A percentile compares a stretch with the other conserved stretches of the same genome.
phyloP scores from a whole-genome alignment of 371 early-diverging fungal genomes.

The Zopfochytrium polystomum region DNA sequence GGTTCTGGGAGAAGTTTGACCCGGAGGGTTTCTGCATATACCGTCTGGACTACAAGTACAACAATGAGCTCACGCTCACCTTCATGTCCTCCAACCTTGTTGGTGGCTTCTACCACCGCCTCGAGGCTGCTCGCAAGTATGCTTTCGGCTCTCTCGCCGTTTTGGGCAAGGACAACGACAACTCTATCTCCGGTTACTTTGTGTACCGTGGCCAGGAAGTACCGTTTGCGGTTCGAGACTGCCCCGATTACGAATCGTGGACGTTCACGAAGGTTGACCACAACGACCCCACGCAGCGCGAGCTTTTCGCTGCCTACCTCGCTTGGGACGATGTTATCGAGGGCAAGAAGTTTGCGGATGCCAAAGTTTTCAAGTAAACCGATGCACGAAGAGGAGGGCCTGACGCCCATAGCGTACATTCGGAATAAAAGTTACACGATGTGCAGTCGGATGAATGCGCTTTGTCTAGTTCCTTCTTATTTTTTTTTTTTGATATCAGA shows the following conservation, averaged over 20 bases:
- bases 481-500: too few relatives aligned
- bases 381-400: too few relatives aligned
- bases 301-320: constrained; percentile 50
- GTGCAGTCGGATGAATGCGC: too few relatives aligned
- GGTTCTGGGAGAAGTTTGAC: constrained; percentile 91
- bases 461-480: too few relatives aligned
- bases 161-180: constrained; percentile 83
- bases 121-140: constrained; percentile 92
- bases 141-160: constrained; percentile 88
- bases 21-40: constrained; percentile 83
- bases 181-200: constrained; percentile 89
- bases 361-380: constrained; percentile 73
- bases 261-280: constrained; percentile 75
- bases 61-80: constrained; percentile 70
- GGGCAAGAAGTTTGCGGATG: constrained; percentile 65
- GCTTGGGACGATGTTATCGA: constrained; percentile 49
- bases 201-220: constrained; percentile 87
- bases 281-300: constrained; percentile 57
- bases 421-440: too few relatives aligned
- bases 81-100: constrained; percentile 89
- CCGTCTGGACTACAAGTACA: constrained; percentile 87
- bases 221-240: constrained; percentile 80
- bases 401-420: too few relatives aligned
- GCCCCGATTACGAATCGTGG: constrained; percentile 87
- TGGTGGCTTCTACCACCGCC: constrained; percentile 89